A percentile compares a stretch with the other conserved stretches of the same genome.
phyloP scores from a whole-genome alignment of 495 filamentous ascomycete species.

The Aspergillus affinis region DNA sequence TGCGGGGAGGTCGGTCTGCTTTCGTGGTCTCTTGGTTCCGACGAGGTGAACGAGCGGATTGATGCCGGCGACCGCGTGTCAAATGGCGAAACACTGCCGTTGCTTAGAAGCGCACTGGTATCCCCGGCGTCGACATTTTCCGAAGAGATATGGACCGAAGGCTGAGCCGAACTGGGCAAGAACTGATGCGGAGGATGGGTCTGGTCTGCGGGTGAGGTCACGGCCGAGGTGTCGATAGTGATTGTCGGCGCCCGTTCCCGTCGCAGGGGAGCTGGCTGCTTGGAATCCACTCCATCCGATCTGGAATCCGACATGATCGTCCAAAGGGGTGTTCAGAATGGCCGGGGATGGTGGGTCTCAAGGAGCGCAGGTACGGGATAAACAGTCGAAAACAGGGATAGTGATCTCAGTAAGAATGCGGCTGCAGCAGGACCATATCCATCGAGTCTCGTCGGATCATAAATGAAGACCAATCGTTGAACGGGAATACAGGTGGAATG shows the following conservation, averaged over 20 bases:
- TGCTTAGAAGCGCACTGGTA: constrained; percentile 41
- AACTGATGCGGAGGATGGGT: constrained; percentile 25
- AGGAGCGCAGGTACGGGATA: constrained; percentile 7
- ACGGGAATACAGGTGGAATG: constrained; percentile 1
- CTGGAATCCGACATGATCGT: constrained; percentile 37
- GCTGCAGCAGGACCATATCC: constrained; percentile 20
- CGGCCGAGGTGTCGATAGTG: constrained; percentile 73
- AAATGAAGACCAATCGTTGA: constrained; percentile 9
- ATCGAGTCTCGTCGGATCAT: constrained; percentile 14
- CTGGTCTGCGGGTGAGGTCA: constrained; percentile 37
- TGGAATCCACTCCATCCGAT: constrained; percentile 28
- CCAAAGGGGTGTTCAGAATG: constrained; percentile 7
- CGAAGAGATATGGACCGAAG: constrained; percentile 44
- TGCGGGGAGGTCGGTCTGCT: constrained; percentile 86
- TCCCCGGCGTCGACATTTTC: constrained; percentile 43
- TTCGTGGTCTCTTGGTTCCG: constrained; percentile 71
- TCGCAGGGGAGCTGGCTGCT: constrained; percentile 36
- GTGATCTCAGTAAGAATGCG: constrained; percentile 25
- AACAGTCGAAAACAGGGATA: constrained; percentile 14
- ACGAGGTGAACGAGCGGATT: constrained; percentile 61
- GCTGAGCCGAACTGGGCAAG: constrained; percentile 39
- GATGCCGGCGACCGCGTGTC: constrained; percentile 56
- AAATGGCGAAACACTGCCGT: constrained; percentile 50
- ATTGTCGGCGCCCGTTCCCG: constrained; percentile 63
- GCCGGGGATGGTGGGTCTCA: constrained; percentile 17